A percentile compares a stretch with the other conserved stretches of the same genome.
These are phyloP conservation scores for Gremmenia infestans DNA, from an alignment of 2,329 filamentous ascomycete genomes.

Conservation along the genomic window DNA sequence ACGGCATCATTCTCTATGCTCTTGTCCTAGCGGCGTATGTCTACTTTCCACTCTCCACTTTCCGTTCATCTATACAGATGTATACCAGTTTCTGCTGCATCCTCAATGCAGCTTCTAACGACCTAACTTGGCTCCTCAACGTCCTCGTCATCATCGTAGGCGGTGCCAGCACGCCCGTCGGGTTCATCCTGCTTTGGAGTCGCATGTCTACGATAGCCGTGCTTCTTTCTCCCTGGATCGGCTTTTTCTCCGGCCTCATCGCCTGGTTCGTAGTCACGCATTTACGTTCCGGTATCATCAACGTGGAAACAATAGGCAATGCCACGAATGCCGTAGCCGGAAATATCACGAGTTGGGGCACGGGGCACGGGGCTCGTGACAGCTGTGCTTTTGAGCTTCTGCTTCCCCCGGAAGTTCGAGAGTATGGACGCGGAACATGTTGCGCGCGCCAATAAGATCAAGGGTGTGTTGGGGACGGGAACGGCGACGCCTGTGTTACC, in stretches of 20 bases:
- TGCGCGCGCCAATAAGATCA: conserved; percentile 29
- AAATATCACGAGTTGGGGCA: conserved; percentile 34
- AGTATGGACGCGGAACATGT: conserved; percentile 20
- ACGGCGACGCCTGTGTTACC: background rate
- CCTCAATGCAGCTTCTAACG: conserved; percentile 34
- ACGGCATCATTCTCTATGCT: conserved; percentile 32
- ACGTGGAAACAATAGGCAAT: conserved; percentile 34
- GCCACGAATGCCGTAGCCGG: conserved; percentile 37
- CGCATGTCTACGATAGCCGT: conserved; percentile 36
- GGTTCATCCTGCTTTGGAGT: conserved; percentile 35
- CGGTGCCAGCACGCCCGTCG: conserved; percentile 35
- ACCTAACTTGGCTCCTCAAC: conserved; percentile 37
- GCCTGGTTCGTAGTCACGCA: conserved; percentile 36
- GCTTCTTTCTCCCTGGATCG: conserved; percentile 33
- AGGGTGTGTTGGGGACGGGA: conserved; percentile 20
- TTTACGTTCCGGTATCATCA: conserved; percentile 32
- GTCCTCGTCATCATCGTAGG: conserved; percentile 38
- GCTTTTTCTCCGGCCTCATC: conserved; percentile 30
- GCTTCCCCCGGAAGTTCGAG: conserved; percentile 31
- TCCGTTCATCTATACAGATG: no score
- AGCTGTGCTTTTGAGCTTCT: conserved; percentile 31
- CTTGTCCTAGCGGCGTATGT: conserved; percentile 29
- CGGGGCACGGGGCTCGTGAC: conserved; percentile 33
- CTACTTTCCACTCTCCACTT: background rate
- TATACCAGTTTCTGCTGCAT: conserved; percentile 31